Base-by-base conservation (phyloP, 305 asterid genomes). In the Stenogyne calaminthoides region DNA sequence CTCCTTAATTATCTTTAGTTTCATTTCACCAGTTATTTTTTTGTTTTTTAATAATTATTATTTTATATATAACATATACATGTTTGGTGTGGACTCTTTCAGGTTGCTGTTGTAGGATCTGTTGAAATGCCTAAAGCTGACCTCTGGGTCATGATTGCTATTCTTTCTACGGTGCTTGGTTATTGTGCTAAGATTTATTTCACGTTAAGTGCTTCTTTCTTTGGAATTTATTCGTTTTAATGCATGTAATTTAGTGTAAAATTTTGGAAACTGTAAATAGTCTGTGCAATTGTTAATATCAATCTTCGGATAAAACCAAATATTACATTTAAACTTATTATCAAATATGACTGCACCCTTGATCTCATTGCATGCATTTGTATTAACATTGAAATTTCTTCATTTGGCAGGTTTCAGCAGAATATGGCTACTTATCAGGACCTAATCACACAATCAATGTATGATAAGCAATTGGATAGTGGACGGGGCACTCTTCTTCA, bases 401-500 rank as follows among this genome's bases (percentile, higher is more conserved):
- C 42, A 22, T 16, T 64, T 84, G 46, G 74, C 81, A 95, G 99
- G 84, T 95, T 95, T 84, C 98, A 95, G 76, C 94, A 88, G 77
- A 95, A 92, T 83, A 92, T 92, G 98, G 89, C 91, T 51, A 78
- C 96, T 10, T 95, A 95, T 84, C 98, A 90, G 72, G 90, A 89
- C 82, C 83, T 95, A 83, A 95, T 90, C 84, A 95, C 99, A 16
- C 97, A 90, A 81, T 95, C 98, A 16, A 95, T 95, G 99, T 95
- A 95, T 78, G 99, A 95, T 83, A 95, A 95, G 81, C 99, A 95
- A 77, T 86, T 95, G 85, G 99, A 95, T 82, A 90, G 98, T 76
- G 99, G 99, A 84, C 83, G 79, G 82, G 98, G 99, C 67, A 95
- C 99, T 74, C 98, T 95, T 78, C 98, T 95, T 84, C 99, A 95